These are phyloP conservation scores for Hyaloscypha bicolor DNA, from an alignment of 495 filamentous ascomycete genomes.

Conservation along the genomic window DNA sequence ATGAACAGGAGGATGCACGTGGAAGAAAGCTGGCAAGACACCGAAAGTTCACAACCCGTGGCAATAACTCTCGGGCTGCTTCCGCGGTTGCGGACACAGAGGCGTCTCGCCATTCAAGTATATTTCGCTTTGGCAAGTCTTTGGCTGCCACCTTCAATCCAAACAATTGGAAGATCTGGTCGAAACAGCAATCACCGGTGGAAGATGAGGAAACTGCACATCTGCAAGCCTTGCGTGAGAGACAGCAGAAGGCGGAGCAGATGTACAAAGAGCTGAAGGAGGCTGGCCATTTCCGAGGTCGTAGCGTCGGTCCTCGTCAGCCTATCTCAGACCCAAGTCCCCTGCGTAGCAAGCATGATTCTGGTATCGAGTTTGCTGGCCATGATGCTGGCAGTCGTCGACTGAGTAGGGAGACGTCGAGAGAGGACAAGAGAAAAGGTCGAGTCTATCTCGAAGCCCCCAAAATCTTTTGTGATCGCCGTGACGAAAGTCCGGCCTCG, in stretches of 20 bases:
- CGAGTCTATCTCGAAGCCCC: conserved; percentile 25
- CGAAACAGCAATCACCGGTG: conserved; percentile 32
- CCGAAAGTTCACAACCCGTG: conserved; percentile 14
- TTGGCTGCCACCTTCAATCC: conserved; percentile 58
- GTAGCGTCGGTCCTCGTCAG: neutral
- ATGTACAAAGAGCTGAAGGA: conserved; percentile 66
- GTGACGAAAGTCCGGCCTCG: conserved; percentile 18
- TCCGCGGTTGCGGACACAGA: conserved; percentile 20
- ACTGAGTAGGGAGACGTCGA: conserved; percentile 13
- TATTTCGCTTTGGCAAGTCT: conserved; percentile 62
- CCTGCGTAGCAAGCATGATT: conserved; percentile 28
- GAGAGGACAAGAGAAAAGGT: conserved; percentile 29
- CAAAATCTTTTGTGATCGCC: neutral
- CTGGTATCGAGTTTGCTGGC: conserved; percentile 24
- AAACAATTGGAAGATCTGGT: conserved; percentile 41
- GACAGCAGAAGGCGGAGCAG: conserved; percentile 51
- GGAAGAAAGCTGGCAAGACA: conserved; percentile 14
- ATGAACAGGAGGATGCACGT: conserved; percentile 9
- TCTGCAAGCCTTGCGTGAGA: conserved; percentile 36
- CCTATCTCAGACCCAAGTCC: neutral
- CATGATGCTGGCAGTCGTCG: neutral
- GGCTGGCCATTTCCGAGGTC: conserved; percentile 45
- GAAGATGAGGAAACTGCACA: conserved; percentile 37
- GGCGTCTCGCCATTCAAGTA: conserved; percentile 42
- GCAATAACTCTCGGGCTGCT: neutral